These are phyloP conservation scores for Lenzites betulinus DNA, from an alignment of 768 basidiomycete species.

Conservation along the genomic window DNA sequence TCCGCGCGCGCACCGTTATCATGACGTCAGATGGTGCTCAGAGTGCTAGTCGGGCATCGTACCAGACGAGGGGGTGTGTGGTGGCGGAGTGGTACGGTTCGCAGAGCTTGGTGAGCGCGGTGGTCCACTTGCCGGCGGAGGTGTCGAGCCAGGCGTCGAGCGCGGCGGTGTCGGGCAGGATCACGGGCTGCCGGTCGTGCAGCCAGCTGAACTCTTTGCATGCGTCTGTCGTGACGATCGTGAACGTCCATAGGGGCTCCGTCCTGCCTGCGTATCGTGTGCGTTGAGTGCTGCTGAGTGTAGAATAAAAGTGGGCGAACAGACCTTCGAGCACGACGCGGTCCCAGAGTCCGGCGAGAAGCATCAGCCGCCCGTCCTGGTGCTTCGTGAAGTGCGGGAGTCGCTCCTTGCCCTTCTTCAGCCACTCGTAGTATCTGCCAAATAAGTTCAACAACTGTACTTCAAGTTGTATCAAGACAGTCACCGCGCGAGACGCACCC, in stretches of 20 bases:
- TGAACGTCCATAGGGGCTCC: conserved; percentile 74
- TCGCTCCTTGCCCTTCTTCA: conserved; percentile 77
- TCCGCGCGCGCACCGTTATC: too few relatives aligned
- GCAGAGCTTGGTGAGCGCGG: conserved; percentile 59
- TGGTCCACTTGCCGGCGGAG: conserved; percentile 62
- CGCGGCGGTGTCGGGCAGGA: conserved; percentile 64
- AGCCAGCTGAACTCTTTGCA: conserved; percentile 76
- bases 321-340: conserved; percentile 67
- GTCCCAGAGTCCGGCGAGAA: conserved; percentile 90
- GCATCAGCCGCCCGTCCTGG: conserved; percentile 63
- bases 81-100: conserved; percentile 55
- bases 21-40: too few relatives aligned
- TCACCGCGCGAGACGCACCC: conserved; percentile 66
- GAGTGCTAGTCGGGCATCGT: too few relatives aligned
- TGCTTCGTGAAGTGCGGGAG: conserved; percentile 81
- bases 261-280: conserved; percentile 48
- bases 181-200: conserved; percentile 89
- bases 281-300: background rate
- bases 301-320: too few relatives aligned
- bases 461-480: too few relatives aligned
- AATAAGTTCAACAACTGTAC: too few relatives aligned
- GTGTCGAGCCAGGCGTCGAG: conserved; percentile 82
- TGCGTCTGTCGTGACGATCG: conserved; percentile 85
- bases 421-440: conserved; percentile 93
- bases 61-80: conserved; percentile 67